A percentile compares a stretch with the other conserved stretches of the same genome.
Conservation (phyloP, 108 stramenopile species). For the Nannochloropsis salina region DNA sequence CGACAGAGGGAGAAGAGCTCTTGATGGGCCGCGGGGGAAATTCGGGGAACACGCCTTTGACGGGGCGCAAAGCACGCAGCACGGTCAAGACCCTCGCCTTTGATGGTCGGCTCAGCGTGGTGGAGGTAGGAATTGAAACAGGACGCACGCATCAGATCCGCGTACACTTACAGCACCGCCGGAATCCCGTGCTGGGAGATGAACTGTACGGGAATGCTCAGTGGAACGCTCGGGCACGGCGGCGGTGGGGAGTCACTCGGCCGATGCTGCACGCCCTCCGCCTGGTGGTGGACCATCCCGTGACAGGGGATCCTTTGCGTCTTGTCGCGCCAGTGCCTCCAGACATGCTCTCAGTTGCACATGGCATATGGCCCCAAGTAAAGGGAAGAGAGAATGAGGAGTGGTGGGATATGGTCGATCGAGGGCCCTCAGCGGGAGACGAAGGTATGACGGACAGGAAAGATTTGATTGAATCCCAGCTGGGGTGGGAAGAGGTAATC, state of each 20-base stretch:
- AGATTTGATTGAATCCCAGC: too few species aligned
- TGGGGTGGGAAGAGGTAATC: too few species aligned
- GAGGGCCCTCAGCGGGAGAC: not conserved
- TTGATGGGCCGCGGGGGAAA: not conserved
- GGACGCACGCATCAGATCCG: slow-evolving; percentile 89
- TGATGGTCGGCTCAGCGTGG: slow-evolving; percentile 80
- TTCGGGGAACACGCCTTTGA: slow-evolving; percentile 51
- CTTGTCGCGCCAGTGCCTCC: slow-evolving; percentile 73
- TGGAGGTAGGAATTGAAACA: slow-evolving; percentile 80
- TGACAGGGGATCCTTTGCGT: slow-evolving; percentile 68
- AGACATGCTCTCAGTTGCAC: slow-evolving; percentile 69
- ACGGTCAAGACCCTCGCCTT: slow-evolving; percentile 68
- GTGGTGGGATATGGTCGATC: not conserved
- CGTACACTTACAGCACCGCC: slow-evolving; percentile 66
- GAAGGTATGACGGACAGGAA: not conserved
- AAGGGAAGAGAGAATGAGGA: not conserved
- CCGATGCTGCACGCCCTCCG: slow-evolving; percentile 81
- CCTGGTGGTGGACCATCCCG: slow-evolving; percentile 76
- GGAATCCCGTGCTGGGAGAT: slow-evolving; percentile 81
- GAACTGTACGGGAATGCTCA: slow-evolving; percentile 82
- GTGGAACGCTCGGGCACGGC: slow-evolving; percentile 71
- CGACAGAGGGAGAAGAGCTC: not conserved
- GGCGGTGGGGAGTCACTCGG: slow-evolving; percentile 66
- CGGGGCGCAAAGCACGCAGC: slow-evolving; percentile 67
- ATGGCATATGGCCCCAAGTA: slow-evolving; percentile 62